phyloP scores from a whole-genome alignment of 1,284 basidiomycete genomes.

The Cryptococcus sp. region DNA sequence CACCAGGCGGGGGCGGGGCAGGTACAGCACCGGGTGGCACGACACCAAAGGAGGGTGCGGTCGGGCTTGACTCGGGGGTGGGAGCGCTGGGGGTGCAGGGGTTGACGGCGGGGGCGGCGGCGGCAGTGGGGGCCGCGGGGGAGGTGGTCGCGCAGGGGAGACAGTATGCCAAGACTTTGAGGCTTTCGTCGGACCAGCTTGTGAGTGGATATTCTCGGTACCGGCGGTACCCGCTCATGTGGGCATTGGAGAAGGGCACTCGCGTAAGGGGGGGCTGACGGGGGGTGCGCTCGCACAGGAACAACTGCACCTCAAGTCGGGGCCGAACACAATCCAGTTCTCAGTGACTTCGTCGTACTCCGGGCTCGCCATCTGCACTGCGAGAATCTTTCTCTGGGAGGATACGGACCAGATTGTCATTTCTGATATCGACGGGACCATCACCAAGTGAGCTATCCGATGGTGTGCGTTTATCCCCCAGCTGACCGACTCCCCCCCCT shows the following conservation, averaged over 20 bases:
- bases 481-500: slow-evolving; percentile 8
- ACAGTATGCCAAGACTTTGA: slow-evolving; percentile 86
- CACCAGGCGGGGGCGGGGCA: too few species aligned
- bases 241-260: too few species aligned
- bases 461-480: not conserved
- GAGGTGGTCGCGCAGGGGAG: slow-evolving; percentile 18
- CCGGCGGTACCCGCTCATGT: too few species aligned
- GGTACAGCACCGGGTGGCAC: too few species aligned
- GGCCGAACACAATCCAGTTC: slow-evolving; percentile 90
- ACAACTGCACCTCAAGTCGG: slow-evolving; percentile 78
- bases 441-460: slow-evolving; percentile 73
- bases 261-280: not conserved
- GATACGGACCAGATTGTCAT: slow-evolving; percentile 83
- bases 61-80: not conserved
- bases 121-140: too few species aligned
- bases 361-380: slow-evolving; percentile 79
- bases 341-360: slow-evolving; percentile 79
- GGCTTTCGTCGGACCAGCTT: slow-evolving; percentile 78
- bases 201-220: too few species aligned
- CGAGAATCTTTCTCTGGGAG: slow-evolving; percentile 95
- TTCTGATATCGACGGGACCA: slow-evolving; percentile 98
- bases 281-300: slow-evolving; percentile 57
- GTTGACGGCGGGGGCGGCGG: too few species aligned
- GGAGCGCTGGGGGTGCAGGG: not conserved
- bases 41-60: not conserved